A percentile compares a stretch with the other conserved stretches of the same genome.
phyloP scores from a whole-genome alignment of 768 basidiomycete genomes.

The Agaricus subrufescens region DNA sequence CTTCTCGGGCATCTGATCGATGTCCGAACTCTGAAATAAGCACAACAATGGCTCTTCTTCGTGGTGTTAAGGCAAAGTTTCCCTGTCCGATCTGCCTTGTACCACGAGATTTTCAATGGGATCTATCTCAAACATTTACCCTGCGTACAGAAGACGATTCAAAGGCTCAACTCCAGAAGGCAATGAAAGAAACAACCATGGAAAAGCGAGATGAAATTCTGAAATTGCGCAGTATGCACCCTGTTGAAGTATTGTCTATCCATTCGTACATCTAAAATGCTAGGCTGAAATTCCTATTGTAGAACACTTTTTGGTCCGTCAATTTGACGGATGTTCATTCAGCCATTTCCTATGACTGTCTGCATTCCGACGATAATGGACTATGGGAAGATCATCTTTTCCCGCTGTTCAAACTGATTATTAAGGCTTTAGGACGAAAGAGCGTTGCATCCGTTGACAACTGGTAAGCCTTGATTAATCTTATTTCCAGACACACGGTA shows the following conservation, averaged over 20 bases:
- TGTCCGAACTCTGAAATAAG: conserved; percentile 8
- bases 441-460: not conserved
- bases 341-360: too few relatives aligned
- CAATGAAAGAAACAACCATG: not conserved
- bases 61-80: conserved; percentile 19
- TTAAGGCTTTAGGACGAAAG: not conserved
- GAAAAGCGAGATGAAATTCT: conserved; percentile 16
- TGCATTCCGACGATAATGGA: too few relatives aligned
- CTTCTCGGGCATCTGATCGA: too few relatives aligned
- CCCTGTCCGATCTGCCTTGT: conserved; percentile 35
- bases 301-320: too few relatives aligned
- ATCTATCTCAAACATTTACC: conserved; percentile 14
- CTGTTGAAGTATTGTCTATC: conserved; percentile 5
- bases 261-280: too few relatives aligned
- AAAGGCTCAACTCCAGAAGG: conserved; percentile 9
- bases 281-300: too few relatives aligned
- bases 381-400: too few relatives aligned
- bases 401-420: conserved; percentile 14
- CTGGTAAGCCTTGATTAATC: not conserved
- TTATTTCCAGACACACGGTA: too few relatives aligned
- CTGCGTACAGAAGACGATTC: conserved; percentile 14
- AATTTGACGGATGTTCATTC: too few relatives aligned
- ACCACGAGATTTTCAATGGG: conserved; percentile 16
- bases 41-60: conserved; percentile 30
- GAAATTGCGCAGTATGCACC: conserved; percentile 17